Conservation (phyloP, 257 asterid species). For the Nicotiana undulata region DNA sequence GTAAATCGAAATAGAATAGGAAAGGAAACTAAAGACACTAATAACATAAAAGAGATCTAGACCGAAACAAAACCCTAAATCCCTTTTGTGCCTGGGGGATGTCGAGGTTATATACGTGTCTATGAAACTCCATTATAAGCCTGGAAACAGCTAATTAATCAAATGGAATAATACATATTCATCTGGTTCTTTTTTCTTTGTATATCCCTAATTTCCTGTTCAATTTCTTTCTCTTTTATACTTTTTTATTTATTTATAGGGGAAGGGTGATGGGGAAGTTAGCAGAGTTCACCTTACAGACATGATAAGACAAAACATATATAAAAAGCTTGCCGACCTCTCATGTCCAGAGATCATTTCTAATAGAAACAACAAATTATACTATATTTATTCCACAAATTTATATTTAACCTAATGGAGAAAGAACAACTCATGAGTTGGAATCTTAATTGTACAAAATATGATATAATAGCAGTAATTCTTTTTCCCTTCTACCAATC, state of each 20-base stretch:
- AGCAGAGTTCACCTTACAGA: neutral
- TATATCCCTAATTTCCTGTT: too few species aligned
- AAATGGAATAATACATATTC: neutral
- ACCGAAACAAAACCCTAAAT: too few species aligned
- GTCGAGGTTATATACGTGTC: neutral
- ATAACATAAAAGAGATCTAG: too few species aligned
- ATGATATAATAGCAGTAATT: too few species aligned
- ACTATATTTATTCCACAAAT: neutral
- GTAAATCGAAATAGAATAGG: too few species aligned
- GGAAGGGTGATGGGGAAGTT: neutral
- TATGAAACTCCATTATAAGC: neutral
- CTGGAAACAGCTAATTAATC: neutral
- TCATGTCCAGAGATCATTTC: neutral
- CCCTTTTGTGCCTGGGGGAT: neutral
- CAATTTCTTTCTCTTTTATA: neutral
- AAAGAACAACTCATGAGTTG: neutral
- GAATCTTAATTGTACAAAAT: neutral
- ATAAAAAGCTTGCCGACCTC: neutral
- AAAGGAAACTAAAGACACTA: too few species aligned
- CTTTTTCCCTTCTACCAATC: too few species aligned
- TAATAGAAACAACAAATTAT: neutral
- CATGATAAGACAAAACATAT: neutral
- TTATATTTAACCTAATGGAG: neutral
- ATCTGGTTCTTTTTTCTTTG: neutral
- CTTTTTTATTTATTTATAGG: neutral